These are phyloP conservation scores for Boletus barrowsii DNA, from an alignment of 768 basidiomycete genomes.

Conservation along the genomic window DNA sequence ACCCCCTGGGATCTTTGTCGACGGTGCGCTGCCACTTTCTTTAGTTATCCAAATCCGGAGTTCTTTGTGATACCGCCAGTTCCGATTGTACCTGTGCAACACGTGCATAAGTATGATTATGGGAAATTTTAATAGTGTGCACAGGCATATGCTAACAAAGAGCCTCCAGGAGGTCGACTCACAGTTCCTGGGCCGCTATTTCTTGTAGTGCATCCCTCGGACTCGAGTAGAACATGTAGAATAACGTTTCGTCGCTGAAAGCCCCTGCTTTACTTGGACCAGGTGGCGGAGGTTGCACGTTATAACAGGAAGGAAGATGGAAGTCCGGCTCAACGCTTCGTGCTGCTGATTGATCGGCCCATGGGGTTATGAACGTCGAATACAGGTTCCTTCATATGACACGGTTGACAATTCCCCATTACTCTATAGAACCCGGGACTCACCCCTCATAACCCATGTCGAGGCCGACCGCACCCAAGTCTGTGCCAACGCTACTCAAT, in stretches of 20 bases:
- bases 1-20: slow-evolving; percentile 73
- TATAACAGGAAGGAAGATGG: slow-evolving; percentile 88
- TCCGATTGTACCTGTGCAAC: slow-evolving; percentile 74
- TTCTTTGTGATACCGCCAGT: slow-evolving; percentile 97
- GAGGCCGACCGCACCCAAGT: slow-evolving; percentile 87
- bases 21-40: slow-evolving; percentile 74
- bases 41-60: slow-evolving; percentile 82
- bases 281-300: slow-evolving; percentile 83
- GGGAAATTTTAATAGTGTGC: not conserved
- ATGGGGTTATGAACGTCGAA: slow-evolving; percentile 93
- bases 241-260: slow-evolving; percentile 94
- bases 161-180: slow-evolving; percentile 36
- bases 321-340: slow-evolving; percentile 89
- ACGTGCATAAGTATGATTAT: slow-evolving; percentile 4
- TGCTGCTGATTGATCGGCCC: slow-evolving; percentile 87
- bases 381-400: slow-evolving; percentile 61
- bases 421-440: slow-evolving; percentile 35
- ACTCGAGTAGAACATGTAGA: slow-evolving; percentile 97
- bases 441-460: slow-evolving; percentile 85
- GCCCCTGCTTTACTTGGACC: slow-evolving; percentile 75
- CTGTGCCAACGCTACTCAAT: slow-evolving; percentile 82
- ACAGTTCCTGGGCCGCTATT: slow-evolving; percentile 94
- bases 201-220: slow-evolving; percentile 92
- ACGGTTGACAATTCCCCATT: slow-evolving; percentile 20
- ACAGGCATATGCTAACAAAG: slow-evolving; percentile 6